phyloP scores from a whole-genome alignment of 2,329 filamentous ascomycete genomes.

The Teratosphaeriaceae sp. region DNA sequence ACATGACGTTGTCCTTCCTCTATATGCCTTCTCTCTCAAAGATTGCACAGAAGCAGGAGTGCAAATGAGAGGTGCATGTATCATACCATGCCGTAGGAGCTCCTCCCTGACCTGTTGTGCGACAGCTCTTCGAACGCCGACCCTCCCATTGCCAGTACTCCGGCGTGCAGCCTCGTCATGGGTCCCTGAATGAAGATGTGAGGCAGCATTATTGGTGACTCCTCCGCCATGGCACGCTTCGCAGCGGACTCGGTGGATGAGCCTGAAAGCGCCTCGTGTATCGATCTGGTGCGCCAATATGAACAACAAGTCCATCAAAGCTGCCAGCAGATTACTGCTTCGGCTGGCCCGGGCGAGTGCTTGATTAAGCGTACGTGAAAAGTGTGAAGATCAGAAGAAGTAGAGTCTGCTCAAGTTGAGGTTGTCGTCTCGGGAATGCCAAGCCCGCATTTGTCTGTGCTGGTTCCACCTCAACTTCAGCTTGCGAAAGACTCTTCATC shows the following conservation, averaged over 20 bases:
- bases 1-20: too few relatives aligned
- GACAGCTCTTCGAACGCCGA: too few relatives aligned
- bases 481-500: too few relatives aligned
- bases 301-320: constrained; percentile 20
- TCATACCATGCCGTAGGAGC: too few relatives aligned
- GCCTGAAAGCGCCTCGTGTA: constrained; percentile 19
- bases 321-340: too few relatives aligned
- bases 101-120: too few relatives aligned
- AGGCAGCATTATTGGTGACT: constrained; percentile 24
- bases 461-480: neutral
- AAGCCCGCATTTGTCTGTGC: neutral
- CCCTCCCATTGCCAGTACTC: too few relatives aligned
- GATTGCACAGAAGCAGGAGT: too few relatives aligned
- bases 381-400: constrained; percentile 19
- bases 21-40: too few relatives aligned
- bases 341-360: constrained; percentile 17
- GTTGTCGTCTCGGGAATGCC: neutral
- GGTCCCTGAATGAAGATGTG: constrained; percentile 13
- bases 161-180: too few relatives aligned
- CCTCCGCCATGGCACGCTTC: constrained; percentile 15
- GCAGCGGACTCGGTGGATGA: constrained; percentile 13
- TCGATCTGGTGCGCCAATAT: constrained; percentile 26
- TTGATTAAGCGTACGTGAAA: constrained; percentile 24
- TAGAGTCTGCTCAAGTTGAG: constrained; percentile 2
- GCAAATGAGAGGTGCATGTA: too few relatives aligned